These are phyloP conservation scores for Citeromyces hawaiiensis DNA, from an alignment of 1,139 yeast species.

Conservation along the genomic window DNA sequence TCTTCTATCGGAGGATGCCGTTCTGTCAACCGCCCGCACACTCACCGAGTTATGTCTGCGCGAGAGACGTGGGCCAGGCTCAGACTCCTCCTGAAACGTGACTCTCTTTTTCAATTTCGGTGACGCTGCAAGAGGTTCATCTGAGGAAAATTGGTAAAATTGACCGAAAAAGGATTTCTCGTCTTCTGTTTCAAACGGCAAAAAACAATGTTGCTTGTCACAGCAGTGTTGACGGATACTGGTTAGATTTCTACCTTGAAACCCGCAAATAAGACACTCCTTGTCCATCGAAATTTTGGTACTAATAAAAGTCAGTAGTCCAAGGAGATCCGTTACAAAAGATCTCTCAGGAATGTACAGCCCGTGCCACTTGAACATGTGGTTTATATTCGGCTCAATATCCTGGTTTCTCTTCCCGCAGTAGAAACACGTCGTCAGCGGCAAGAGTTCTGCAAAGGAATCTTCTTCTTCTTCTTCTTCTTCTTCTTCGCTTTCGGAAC, in stretches of 20 bases:
- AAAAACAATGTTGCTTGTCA: slow-evolving; percentile 39
- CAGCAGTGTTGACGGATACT: slow-evolving; percentile 38
- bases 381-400: slow-evolving; percentile 31
- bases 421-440: slow-evolving; percentile 25
- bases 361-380: slow-evolving; percentile 36
- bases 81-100: slow-evolving; percentile 12
- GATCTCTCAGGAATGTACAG: slow-evolving; percentile 36
- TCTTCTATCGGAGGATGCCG: slow-evolving; percentile 50
- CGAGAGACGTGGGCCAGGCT: slow-evolving; percentile 10
- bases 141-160: slow-evolving; percentile 26
- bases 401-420: slow-evolving; percentile 24
- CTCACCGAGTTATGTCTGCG: slow-evolving; percentile 21
- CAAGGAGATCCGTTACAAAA: slow-evolving; percentile 26
- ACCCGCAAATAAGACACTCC: slow-evolving; percentile 42
- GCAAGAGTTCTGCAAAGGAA: slow-evolving; percentile 15
- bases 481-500: slow-evolving; percentile 12
- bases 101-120: slow-evolving; percentile 12
- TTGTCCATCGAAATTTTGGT: slow-evolving; percentile 29
- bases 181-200: slow-evolving; percentile 37
- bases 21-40: slow-evolving; percentile 16
- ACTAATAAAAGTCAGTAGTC: slow-evolving; percentile 29
- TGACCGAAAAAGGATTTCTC: slow-evolving; percentile 25
- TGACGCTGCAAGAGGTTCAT: slow-evolving; percentile 10
- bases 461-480: slow-evolving; percentile 15
- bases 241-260: slow-evolving; percentile 30